Evolutionary conservation across 2,329 filamentous ascomycete genomes (phyloP), one percentile per base, ranked within the genome.

Genomic region (Colletotrichum sp.): DNA sequence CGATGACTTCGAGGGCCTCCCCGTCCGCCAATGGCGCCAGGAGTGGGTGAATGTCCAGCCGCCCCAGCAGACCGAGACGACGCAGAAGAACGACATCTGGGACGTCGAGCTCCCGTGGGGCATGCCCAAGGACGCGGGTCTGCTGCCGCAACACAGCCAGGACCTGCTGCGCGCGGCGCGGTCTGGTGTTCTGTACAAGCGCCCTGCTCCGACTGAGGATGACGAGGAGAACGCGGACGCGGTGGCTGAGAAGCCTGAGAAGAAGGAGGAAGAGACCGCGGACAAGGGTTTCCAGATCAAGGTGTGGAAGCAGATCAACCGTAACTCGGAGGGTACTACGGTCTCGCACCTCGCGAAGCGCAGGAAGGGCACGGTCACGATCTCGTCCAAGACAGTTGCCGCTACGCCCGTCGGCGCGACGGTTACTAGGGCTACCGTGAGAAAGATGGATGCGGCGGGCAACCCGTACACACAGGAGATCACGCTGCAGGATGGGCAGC

Each of bases 11-110:
- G 91, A 92, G 84, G 90, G 96, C 75, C 90, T 98, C 13, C 96
- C 96, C 18, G 94, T 98, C 74, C 94, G 96, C 81, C 95, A 98
- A 90, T 99, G 96, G 94, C 93, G 94, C 72, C 92, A 94, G 78
- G 92, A 94, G 74, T 88, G 88, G 85, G 90, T 95, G 72, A 93
- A 87, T 57, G 87, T 96, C 81, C 92, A 92, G 78, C 93, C 95
- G 68, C 91, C 91, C 15, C 87, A 90, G 12, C 89, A 91, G 48
- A 88, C 92, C 77, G 94, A 96, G 79, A 92, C 89, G 32, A 88
- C 86, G 36, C 88, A 92, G 77, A 90, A 90, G 79, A 92, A 92
- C 80, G 91, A 94, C 82, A 88, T 91, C 68, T 96, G 94, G 91
- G 93, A 92, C n/a, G 82, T 88, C 64, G 96, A 98, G 82, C 90